Evolutionary conservation across 345 rosid genomes (phyloP).

Genomic region (Ceriops tagal): DNA sequence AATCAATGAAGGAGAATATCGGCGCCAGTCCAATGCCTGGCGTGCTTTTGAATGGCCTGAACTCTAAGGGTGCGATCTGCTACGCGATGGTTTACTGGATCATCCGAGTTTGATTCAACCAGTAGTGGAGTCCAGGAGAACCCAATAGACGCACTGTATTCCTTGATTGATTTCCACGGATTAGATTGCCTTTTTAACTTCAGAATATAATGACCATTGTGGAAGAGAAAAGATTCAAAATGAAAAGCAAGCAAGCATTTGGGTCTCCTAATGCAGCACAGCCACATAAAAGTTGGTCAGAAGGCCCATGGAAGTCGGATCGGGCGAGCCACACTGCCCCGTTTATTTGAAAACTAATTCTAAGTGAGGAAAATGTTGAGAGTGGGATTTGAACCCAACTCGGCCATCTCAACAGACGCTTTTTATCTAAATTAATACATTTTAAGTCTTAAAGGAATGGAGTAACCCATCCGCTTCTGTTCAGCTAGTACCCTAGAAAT

Average conservation of each 20-base stretch:
- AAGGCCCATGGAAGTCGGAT: no score
- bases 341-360: no score
- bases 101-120: slow-evolving; percentile 33
- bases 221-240: not conserved
- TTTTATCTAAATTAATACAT: no score
- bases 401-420: not conserved
- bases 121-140: slow-evolving; percentile 33
- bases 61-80: slow-evolving; percentile 25
- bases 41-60: slow-evolving; percentile 28
- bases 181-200: not conserved
- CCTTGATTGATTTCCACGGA: slow-evolving; percentile 1
- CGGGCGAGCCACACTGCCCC: no score
- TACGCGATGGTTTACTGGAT: slow-evolving; percentile 22
- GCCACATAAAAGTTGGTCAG: no score
- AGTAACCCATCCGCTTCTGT: slow-evolving; percentile 8
- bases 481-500: slow-evolving; percentile 26
- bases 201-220: not conserved
- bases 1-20: slow-evolving; percentile 3
- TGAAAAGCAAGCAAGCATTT: no score
- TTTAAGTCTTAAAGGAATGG: no score
- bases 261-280: no score
- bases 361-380: fast-evolving
- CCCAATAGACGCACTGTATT: slow-evolving; percentile 26
- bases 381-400: not conserved
- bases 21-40: slow-evolving; percentile 27